Evolutionary conservation across 2,329 filamentous ascomycete genomes (phyloP).

Genomic region (Blastomyces silverae): DNA sequence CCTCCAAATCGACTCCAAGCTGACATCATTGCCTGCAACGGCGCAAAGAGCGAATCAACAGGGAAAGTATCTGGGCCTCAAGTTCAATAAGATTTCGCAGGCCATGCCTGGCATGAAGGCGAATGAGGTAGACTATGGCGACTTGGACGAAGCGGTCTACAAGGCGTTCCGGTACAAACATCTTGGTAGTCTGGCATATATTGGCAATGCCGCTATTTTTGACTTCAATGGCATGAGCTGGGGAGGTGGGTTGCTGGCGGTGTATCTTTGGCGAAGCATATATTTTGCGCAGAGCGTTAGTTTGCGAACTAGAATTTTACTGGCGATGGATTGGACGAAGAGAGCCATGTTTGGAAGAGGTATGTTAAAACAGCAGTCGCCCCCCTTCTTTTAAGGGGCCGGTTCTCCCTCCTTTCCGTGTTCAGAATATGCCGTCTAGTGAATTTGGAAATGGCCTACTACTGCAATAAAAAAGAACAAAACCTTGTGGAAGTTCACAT

Average conservation of each 20-base stretch:
- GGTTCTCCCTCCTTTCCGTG: not conserved
- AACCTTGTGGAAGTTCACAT: not conserved
- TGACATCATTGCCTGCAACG: conserved; percentile 89
- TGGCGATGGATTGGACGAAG: conserved; percentile 99
- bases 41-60: conserved; percentile 96
- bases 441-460: not conserved
- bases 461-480: not conserved
- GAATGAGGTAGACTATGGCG: conserved; percentile 80
- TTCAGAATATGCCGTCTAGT: not conserved
- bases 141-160: conserved; percentile 86
- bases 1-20: conserved; percentile 85
- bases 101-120: conserved; percentile 65
- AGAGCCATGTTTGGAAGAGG: conserved; percentile 90
- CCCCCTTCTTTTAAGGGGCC: not conserved
- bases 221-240: conserved; percentile 75
- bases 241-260: conserved; percentile 78
- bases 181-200: conserved; percentile 84
- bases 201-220: conserved; percentile 94
- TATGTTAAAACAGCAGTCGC: conserved; percentile 38
- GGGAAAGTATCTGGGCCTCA: conserved; percentile 82
- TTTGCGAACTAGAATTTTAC: conserved; percentile 73
- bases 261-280: conserved; percentile 91
- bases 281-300: conserved; percentile 98
- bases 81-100: conserved; percentile 85
- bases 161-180: conserved; percentile 93